Evolutionary conservation across 192 early-diverging fungal genomes (phyloP).

Genomic region (Rhizophagus sp.): DNA sequence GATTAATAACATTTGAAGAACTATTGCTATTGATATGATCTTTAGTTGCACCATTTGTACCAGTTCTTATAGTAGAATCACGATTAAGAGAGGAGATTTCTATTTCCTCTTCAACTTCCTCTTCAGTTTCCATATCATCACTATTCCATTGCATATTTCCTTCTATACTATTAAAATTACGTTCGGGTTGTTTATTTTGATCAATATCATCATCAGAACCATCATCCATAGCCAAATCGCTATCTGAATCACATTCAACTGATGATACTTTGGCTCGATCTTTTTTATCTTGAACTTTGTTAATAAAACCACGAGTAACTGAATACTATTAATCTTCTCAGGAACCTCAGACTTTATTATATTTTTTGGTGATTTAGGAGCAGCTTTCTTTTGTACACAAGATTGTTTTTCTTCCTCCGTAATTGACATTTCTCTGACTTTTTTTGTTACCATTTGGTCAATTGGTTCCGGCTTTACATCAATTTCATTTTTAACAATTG

Average conservation of each 20-base stretch:
- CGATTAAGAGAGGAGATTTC: not conserved
- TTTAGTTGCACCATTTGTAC: not conserved
- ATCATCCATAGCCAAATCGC: constrained; percentile 29
- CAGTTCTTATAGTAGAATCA: not conserved
- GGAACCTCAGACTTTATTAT: not conserved
- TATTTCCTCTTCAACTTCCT: constrained; percentile 23
- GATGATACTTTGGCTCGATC: not conserved
- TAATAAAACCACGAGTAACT: not conserved
- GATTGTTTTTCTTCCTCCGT: not conserved
- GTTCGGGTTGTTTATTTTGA: not conserved
- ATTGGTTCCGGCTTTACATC: not conserved
- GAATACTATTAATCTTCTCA: not conserved
- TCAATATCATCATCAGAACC: constrained; percentile 15
- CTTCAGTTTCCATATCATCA: constrained; percentile 31
- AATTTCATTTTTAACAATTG: not conserved
- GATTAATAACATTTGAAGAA: not conserved
- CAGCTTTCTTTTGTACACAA: not conserved
- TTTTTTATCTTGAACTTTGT: not conserved
- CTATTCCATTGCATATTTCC: constrained; percentile 16
- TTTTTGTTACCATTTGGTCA: not conserved
- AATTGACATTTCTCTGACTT: not conserved
- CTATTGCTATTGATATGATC: not conserved
- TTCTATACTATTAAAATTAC: not conserved
- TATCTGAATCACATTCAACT: not conserved
- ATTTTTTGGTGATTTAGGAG: not conserved